Evolutionary conservation across 345 rosid genomes (phyloP).

Genomic region (Pelargonium nanum): DNA sequence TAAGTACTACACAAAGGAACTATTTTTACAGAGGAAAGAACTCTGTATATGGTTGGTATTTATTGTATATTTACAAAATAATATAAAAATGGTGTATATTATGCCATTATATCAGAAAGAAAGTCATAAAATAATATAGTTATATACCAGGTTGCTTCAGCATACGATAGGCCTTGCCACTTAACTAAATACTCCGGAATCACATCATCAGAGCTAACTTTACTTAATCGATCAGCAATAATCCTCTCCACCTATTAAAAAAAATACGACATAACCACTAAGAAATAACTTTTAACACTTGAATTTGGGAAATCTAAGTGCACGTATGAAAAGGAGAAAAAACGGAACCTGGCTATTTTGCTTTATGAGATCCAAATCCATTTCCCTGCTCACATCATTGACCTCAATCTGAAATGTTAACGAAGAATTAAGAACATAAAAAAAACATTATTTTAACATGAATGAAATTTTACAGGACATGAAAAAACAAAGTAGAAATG

Average conservation of each 20-base stretch:
- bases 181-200: constrained; percentile 92
- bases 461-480: neutral
- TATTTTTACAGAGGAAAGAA: no score
- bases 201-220: constrained; percentile 57
- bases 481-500: neutral
- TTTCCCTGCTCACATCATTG: constrained; percentile 96
- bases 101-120: neutral
- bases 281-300: constrained; percentile 4
- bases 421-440: neutral
- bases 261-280: neutral
- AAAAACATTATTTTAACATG: neutral
- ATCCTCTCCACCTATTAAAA: constrained; percentile 83
- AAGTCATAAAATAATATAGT: neutral
- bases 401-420: constrained; percentile 69
- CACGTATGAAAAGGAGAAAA: neutral
- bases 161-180: constrained; percentile 99
- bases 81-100: neutral
- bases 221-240: constrained; percentile 73
- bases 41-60: neutral
- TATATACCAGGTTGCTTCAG: constrained; percentile 94
- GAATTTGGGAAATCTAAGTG: constrained; percentile 5
- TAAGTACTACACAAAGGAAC: neutral
- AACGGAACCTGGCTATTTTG: constrained; percentile 81
- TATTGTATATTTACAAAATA: neutral
- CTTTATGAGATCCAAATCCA: constrained; percentile 96